Percentiles rank a stretch among this genome's conserved stretches.
These are phyloP conservation scores for Teunomyces gatunensis DNA, from an alignment of 805 yeast genomes.

Conservation along the genomic window DNA sequence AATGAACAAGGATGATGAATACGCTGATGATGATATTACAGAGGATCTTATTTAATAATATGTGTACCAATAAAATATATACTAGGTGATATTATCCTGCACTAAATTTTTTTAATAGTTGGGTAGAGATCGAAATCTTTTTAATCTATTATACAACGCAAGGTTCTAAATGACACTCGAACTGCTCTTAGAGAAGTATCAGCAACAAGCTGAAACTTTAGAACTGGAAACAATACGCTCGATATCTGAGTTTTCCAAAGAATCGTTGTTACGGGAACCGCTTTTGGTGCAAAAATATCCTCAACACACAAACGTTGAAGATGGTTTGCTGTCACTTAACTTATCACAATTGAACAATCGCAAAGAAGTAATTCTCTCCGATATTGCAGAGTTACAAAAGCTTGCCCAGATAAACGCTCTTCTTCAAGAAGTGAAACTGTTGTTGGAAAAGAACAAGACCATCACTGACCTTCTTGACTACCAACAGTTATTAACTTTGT, in stretches of 20 bases:
- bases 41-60: constrained; percentile 33
- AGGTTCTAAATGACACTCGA: constrained; percentile 3
- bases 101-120: neutral
- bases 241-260: neutral
- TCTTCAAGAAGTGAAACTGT: constrained; percentile 4
- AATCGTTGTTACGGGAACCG: neutral
- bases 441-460: constrained; percentile 8
- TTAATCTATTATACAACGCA: neutral
- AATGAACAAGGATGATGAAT: constrained; percentile 50
- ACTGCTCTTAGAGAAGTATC: neutral
- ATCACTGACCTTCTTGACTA: constrained; percentile 12
- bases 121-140: neutral
- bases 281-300: neutral
- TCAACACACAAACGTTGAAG: neutral
- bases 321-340: constrained; percentile 4
- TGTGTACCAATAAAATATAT: neutral
- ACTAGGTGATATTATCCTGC: neutral
- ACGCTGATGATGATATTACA: constrained; percentile 40
- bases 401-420: neutral
- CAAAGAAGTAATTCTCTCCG: constrained; percentile 2
- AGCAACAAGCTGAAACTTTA: neutral
- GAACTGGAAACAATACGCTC: neutral
- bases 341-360: constrained; percentile 9
- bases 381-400: constrained; percentile 4
- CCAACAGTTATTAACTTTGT: constrained; percentile 10